phyloP scores from a whole-genome alignment of 345 rosid genomes.

The Excoecaria agallocha region DNA sequence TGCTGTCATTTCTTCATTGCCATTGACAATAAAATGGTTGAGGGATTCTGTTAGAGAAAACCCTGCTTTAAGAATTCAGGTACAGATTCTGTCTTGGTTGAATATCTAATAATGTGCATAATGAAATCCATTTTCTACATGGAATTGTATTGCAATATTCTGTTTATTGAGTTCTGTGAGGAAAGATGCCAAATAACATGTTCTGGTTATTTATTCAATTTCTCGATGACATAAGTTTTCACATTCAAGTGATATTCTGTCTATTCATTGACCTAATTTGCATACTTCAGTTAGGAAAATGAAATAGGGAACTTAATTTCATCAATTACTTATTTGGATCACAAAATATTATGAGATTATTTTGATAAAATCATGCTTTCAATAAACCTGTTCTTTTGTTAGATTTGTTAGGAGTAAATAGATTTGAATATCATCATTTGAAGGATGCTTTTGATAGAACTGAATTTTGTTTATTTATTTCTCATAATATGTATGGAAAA shows the following conservation, averaged over 20 bases:
- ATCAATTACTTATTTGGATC: neutral
- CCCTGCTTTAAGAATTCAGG: conserved; percentile 69
- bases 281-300: neutral
- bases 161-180: neutral
- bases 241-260: neutral
- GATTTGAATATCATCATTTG: neutral
- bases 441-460: neutral
- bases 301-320: neutral
- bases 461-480: neutral
- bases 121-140: neutral
- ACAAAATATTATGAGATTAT: neutral
- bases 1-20: conserved; percentile 68
- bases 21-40: conserved; percentile 71
- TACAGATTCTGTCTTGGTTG: conserved; percentile 11
- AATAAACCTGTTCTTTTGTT: neutral
- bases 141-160: neutral
- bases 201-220: neutral
- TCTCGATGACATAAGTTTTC: neutral
- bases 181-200: neutral
- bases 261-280: neutral
- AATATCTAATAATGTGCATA: neutral
- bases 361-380: neutral
- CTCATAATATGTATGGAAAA: neutral
- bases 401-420: too few relatives aligned
- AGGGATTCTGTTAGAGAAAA: conserved; percentile 61